phyloP scores from a whole-genome alignment of 2,329 filamentous ascomycete genomes.

The Neurospora crassa region DNA sequence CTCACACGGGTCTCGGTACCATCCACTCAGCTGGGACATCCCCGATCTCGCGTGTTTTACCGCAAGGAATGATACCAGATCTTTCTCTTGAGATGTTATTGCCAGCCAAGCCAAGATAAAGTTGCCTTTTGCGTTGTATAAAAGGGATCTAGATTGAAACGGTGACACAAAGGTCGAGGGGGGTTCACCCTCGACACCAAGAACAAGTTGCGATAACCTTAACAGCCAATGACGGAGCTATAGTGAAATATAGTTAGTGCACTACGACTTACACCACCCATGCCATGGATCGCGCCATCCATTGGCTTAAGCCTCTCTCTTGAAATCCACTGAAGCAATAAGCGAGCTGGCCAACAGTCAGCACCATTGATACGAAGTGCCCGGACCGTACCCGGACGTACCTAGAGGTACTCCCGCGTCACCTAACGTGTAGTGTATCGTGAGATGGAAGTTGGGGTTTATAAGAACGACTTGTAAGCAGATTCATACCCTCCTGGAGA shows the following conservation, averaged over 20 bases:
- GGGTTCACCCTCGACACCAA: neutral
- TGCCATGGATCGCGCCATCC: neutral
- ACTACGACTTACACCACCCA: neutral
- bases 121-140: neutral
- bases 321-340: neutral
- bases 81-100: neutral
- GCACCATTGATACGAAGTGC: neutral
- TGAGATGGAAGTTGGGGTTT: neutral
- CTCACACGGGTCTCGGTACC: neutral
- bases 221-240: neutral
- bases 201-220: neutral
- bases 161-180: neutral
- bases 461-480: neutral
- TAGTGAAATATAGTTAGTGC: neutral
- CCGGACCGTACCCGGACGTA: no score
- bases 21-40: neutral
- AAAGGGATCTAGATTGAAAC: neutral
- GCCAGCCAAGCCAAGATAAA: neutral
- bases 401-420: neutral
- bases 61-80: neutral
- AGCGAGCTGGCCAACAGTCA: neutral
- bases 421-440: neutral
- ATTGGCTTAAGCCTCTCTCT: neutral
- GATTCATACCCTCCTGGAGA: neutral
- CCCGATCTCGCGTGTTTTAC: neutral